Conservation (phyloP, 2,329 filamentous ascomycete species). For the Alternaria postmessia region DNA sequence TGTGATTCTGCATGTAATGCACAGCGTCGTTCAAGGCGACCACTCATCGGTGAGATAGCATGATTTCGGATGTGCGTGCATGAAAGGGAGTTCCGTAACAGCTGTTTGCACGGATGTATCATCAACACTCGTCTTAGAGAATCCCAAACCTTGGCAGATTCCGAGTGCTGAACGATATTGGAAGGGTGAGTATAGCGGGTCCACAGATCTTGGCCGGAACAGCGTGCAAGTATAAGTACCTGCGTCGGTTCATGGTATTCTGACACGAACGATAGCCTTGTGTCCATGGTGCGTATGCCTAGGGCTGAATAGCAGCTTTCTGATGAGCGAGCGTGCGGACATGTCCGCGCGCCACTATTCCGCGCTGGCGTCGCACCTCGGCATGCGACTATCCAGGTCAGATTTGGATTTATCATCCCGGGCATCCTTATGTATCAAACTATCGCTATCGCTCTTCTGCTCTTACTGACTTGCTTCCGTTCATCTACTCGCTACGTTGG, state of each 20-base stretch:
- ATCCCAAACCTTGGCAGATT: neutral
- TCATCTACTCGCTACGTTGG: neutral
- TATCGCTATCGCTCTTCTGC: neutral
- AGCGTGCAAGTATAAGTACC: neutral
- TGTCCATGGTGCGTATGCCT: neutral
- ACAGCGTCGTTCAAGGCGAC: neutral
- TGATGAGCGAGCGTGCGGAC: neutral
- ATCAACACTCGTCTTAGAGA: neutral
- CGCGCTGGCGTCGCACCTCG: neutral
- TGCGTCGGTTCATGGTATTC: neutral
- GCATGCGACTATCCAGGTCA: neutral
- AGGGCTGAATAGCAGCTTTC: neutral
- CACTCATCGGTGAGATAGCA: neutral
- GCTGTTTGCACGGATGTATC: neutral
- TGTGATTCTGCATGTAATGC: neutral
- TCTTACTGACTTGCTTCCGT: neutral
- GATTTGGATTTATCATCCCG: neutral
- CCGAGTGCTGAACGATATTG: neutral
- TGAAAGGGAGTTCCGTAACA: neutral
- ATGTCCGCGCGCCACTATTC: neutral
- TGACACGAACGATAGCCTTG: neutral
- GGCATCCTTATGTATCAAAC: neutral
- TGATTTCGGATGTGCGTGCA: neutral
- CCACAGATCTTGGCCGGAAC: neutral
- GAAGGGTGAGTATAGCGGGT: neutral